Percentiles rank a stretch among this genome's conserved stretches.
These are phyloP conservation scores for Mycoemilia scoparia DNA, from an alignment of 192 early-diverging fungal species.

Conservation along the genomic window DNA sequence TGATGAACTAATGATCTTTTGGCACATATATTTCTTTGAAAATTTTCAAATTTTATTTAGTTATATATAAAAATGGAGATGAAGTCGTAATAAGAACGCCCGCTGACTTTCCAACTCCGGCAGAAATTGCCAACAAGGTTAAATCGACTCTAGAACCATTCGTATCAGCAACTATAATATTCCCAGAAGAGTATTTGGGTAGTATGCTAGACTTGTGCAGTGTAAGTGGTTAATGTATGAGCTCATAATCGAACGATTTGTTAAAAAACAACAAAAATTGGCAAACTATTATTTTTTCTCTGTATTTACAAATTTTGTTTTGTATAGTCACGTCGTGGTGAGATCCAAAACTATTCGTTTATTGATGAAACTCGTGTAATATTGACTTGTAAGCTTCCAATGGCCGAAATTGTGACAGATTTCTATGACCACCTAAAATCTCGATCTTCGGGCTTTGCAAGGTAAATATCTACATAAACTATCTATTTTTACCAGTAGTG, in stretches of 20 bases:
- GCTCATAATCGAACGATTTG: no score
- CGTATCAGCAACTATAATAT: slow-evolving; percentile 79
- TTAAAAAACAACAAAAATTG: not conserved
- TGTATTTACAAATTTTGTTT: not conserved
- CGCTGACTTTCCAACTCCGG: slow-evolving; percentile 71
- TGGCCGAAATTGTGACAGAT: slow-evolving; percentile 85
- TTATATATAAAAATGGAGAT: slow-evolving; percentile 13
- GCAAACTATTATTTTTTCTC: not conserved
- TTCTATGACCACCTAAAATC: slow-evolving; percentile 93
- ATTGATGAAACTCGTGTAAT: slow-evolving; percentile 71
- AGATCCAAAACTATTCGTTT: slow-evolving; percentile 72
- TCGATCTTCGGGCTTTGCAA: slow-evolving; percentile 61
- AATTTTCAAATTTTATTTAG: no score
- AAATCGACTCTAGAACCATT: slow-evolving; percentile 70
- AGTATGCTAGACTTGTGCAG: slow-evolving; percentile 59
- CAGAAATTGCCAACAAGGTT: slow-evolving; percentile 42
- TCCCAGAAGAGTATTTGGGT: slow-evolving; percentile 65
- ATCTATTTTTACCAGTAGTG: not conserved
- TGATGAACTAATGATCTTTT: not conserved
- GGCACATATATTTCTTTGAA: not conserved
- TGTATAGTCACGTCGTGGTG: slow-evolving; percentile 53
- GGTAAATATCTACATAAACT: not conserved
- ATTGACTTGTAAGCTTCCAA: slow-evolving; percentile 72
- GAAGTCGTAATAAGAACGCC: slow-evolving; percentile 59
- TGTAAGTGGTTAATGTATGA: no score